Evolutionary conservation across 345 rosid genomes (phyloP).

Genomic region (Anacardium occidentale): DNA sequence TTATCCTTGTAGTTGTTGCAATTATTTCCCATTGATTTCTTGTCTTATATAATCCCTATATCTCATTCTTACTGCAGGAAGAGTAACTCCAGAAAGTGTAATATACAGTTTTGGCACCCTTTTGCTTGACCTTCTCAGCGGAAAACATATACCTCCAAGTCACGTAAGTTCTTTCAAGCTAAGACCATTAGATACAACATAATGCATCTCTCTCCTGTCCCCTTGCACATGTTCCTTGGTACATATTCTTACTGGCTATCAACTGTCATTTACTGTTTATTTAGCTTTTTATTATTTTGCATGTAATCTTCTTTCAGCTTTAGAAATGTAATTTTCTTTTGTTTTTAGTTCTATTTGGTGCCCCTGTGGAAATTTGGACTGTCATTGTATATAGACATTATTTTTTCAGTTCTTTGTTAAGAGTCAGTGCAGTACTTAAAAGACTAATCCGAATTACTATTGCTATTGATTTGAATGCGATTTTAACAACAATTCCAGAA

Average conservation of each 20-base stretch:
- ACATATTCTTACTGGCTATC: neutral
- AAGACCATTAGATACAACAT: neutral
- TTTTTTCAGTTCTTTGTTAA: neutral
- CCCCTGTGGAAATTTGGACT: neutral
- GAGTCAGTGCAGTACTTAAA: neutral
- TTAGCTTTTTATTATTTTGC: neutral
- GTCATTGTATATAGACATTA: neutral
- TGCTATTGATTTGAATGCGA: neutral
- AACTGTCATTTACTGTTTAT: neutral
- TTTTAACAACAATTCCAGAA: neutral
- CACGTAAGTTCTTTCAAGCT: conserved; percentile 54
- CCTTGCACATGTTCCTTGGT: too few species aligned
- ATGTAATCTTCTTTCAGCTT: neutral
- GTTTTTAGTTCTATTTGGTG: neutral
- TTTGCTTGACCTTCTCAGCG: conserved; percentile 87
- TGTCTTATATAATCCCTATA: neutral
- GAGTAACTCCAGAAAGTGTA: conserved; percentile 86
- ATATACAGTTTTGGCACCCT: conserved; percentile 90
- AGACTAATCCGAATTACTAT: neutral
- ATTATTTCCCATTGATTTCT: neutral
- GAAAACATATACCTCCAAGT: conserved; percentile 96
- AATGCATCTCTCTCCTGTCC: neutral
- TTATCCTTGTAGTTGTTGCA: neutral
- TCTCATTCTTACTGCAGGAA: conserved; percentile 47
- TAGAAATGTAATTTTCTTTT: conserved; percentile 1